Evolutionary conservation across 2,329 filamentous ascomycete genomes (phyloP), one percentile per base, ranked within the genome.

Genomic region (Aspergillus terreus): DNA sequence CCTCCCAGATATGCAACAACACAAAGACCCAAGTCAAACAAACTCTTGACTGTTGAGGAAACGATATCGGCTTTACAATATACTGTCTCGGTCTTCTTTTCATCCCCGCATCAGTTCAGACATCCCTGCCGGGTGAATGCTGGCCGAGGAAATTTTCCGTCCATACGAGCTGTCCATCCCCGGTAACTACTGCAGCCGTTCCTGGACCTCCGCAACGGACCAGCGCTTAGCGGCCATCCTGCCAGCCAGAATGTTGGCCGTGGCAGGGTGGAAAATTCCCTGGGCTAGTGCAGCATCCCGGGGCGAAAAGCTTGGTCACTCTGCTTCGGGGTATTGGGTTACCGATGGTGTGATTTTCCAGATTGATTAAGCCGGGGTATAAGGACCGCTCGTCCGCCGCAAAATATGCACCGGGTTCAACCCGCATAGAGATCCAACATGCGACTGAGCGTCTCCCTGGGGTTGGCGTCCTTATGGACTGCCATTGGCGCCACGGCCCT

Each of bases 91-190:
- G 40, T 42, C 19, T 9, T 42, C 17, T 42, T 6, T 6, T 19
- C 17, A 19, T 15, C 42, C 42, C 23, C 23, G n/a, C 7, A 44
- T 4, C 19, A 44, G 23, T 15, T 36, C 32, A 9, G 32, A 40
- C 21, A n/a, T 36, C 33, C 40, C 44, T 23, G 46, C 58, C 55
- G 59, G 59, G 55, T 30, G 19, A 63, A 47, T 32, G 35, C 36
- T 41, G 35, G 19, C 58, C 60, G 59, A 63, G 40, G 6, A 49
- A 51, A 53, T 60, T 55, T 44, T 57, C 59, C 58, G 47, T 53
- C 51, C 49, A 41, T 53, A 47, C 23, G 30, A 55, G 46, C 21
- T 6, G 23, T 23, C 6, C 6, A 23, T 23, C 23, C 23, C 23
- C 23, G 23, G 23, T 19, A 19, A 6, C 23, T 23, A 30, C 46